These are phyloP conservation scores for Penicillium occitanis DNA, from an alignment of 2,329 filamentous ascomycete genomes.

Conservation along the genomic window DNA sequence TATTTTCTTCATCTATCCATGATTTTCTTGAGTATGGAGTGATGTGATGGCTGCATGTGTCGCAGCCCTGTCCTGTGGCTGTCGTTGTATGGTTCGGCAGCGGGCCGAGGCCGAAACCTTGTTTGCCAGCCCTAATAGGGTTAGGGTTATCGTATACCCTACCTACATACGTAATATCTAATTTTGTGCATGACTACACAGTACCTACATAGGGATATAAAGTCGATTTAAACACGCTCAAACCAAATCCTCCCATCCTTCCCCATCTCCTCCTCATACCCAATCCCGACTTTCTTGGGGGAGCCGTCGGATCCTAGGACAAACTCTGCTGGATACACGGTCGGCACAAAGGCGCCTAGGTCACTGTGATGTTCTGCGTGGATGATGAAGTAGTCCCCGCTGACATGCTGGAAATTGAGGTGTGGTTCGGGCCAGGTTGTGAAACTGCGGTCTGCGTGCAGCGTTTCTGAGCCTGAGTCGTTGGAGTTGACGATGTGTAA, in stretches of 20 bases:
- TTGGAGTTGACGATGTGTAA: slow-evolving; percentile 1
- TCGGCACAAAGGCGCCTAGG: background rate
- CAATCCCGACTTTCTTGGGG: background rate
- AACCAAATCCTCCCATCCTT: slow-evolving; percentile 16
- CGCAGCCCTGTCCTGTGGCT: background rate
- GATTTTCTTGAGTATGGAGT: background rate
- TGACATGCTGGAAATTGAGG: slow-evolving; percentile 19
- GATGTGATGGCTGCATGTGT: background rate
- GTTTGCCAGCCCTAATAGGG: background rate
- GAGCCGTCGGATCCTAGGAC: background rate
- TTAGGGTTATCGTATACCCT: background rate
- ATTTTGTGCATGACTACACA: too few relatives aligned
- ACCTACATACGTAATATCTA: too few relatives aligned
- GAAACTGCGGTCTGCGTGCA: slow-evolving; percentile 17
- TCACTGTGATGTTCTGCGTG: background rate
- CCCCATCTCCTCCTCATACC: slow-evolving; percentile 15
- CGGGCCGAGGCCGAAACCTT: slow-evolving; percentile 16
- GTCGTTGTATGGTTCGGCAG: slow-evolving; percentile 8
- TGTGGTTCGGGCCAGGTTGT: slow-evolving; percentile 14
- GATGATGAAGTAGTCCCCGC: slow-evolving; percentile 17
- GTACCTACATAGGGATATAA: background rate
- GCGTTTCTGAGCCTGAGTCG: background rate
- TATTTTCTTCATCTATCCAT: background rate
- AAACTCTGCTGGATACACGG: slow-evolving; percentile 14
- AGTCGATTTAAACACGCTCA: background rate